Conservation (phyloP, 164 flowering plant genomes). For the Liriodendron chinense region DNA sequence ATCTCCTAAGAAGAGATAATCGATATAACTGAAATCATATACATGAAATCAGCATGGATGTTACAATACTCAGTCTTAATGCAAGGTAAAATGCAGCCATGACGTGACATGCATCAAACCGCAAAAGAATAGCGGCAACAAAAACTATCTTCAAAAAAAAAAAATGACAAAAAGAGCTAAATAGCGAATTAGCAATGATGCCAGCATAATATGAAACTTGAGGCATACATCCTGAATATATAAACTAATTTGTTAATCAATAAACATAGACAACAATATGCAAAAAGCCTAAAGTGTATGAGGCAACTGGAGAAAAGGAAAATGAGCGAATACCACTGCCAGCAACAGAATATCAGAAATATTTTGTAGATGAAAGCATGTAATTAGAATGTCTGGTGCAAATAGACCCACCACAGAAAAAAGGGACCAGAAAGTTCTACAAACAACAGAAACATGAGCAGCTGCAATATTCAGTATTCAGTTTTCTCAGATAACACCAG, state of each 20-base stretch:
- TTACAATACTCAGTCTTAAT: not conserved
- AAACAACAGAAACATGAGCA: too few relatives aligned
- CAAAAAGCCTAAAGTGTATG: too few relatives aligned
- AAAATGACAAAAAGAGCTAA: not conserved
- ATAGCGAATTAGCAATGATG: not conserved
- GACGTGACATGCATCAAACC: not conserved
- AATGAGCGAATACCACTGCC: too few relatives aligned
- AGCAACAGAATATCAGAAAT: too few relatives aligned
- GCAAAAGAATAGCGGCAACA: not conserved
- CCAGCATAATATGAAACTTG: not conserved
- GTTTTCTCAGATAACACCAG: too few relatives aligned
- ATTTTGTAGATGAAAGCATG: too few relatives aligned
- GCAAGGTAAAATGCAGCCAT: not conserved
- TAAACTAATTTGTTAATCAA: not conserved
- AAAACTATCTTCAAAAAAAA: not conserved
- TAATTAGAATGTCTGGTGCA: too few relatives aligned
- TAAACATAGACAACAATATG: not conserved
- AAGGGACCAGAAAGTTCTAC: too few relatives aligned
- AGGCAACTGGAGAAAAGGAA: too few relatives aligned
- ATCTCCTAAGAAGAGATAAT: conserved; percentile 98
- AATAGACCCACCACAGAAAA: too few relatives aligned
- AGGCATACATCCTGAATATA: not conserved
- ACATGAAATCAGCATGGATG: conserved; percentile 10
- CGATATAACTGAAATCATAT: conserved; percentile 71
- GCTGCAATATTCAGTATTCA: too few relatives aligned